These are phyloP conservation scores for Senna siamea DNA, from an alignment of 306 rosid species.

Conservation along the genomic window DNA sequence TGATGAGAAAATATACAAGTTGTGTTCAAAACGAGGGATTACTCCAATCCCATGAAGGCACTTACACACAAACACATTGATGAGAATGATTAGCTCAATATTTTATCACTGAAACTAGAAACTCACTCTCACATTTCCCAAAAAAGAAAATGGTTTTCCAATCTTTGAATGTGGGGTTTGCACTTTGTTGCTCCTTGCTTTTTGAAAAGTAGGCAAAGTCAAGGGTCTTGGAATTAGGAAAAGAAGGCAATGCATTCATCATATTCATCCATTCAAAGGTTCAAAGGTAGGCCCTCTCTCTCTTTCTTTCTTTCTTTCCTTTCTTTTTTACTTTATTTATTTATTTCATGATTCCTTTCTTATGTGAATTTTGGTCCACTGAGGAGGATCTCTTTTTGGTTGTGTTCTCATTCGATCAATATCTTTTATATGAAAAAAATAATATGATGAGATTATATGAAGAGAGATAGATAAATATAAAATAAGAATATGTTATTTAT, in stretches of 20 bases:
- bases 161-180: constrained; percentile 34
- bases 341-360: constrained; percentile 55
- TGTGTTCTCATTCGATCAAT: no score
- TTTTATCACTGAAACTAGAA: constrained; percentile 50
- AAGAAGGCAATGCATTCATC: constrained; percentile 34
- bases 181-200: constrained; percentile 62
- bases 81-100: constrained; percentile 69
- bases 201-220: constrained; percentile 65
- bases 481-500: no score
- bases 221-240: constrained; percentile 82
- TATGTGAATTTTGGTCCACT: constrained; percentile 52
- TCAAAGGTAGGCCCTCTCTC: constrained; percentile 47
- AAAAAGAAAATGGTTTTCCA: constrained; percentile 50
- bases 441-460: no score
- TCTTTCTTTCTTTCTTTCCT: background rate
- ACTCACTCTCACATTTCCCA: constrained; percentile 54
- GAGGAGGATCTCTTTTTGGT: no score
- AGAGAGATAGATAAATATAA: no score
- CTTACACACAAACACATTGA: constrained; percentile 44
- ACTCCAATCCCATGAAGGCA: constrained; percentile 61
- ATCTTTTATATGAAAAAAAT: no score
- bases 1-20: constrained; percentile 41
- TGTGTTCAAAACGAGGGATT: constrained; percentile 52
- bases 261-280: constrained; percentile 39
- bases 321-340: no score